Percentiles rank a stretch among this genome's conserved stretches.
Evolutionary conservation across 2,329 filamentous ascomycete genomes (phyloP).

Genomic region (Rugonectria rugulosa): DNA sequence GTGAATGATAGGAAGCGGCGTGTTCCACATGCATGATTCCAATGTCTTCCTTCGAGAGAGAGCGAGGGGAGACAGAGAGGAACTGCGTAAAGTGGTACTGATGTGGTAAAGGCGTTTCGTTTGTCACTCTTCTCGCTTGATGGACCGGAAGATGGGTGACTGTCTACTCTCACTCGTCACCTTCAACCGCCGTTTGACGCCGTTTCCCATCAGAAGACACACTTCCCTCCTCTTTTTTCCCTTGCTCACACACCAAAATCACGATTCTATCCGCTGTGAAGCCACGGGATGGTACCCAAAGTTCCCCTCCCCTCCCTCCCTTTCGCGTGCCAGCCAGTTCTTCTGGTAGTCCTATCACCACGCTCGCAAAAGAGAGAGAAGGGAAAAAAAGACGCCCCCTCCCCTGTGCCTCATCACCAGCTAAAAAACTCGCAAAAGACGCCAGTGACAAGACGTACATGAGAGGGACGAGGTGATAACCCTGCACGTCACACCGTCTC

Average conservation of each 20-base stretch:
- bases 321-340: too few species aligned
- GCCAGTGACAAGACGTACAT: conserved; percentile 41
- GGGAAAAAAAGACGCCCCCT: too few species aligned
- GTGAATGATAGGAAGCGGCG: too few species aligned
- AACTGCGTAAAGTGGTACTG: neutral
- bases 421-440: conserved; percentile 31
- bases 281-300: conserved; percentile 6
- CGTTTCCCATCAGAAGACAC: too few species aligned
- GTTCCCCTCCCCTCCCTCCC: too few species aligned
- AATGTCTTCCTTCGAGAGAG: too few species aligned
- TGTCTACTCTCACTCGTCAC: too few species aligned
- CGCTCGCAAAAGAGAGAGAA: too few species aligned
- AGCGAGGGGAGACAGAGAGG: too few species aligned
- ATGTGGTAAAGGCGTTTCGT: conserved; percentile 2
- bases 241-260: too few species aligned
- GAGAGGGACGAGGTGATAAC: conserved; percentile 41
- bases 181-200: neutral
- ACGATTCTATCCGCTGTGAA: conserved; percentile 1
- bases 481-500: conserved; percentile 40
- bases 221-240: neutral
- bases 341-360: too few species aligned
- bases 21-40: too few species aligned
- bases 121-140: neutral
- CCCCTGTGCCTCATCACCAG: conserved; percentile 15
- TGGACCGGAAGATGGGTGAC: neutral